Percentiles rank a stretch among this genome's conserved stretches.
phyloP scores from a whole-genome alignment of 495 filamentous ascomycete species.

The Poronia punctata region DNA sequence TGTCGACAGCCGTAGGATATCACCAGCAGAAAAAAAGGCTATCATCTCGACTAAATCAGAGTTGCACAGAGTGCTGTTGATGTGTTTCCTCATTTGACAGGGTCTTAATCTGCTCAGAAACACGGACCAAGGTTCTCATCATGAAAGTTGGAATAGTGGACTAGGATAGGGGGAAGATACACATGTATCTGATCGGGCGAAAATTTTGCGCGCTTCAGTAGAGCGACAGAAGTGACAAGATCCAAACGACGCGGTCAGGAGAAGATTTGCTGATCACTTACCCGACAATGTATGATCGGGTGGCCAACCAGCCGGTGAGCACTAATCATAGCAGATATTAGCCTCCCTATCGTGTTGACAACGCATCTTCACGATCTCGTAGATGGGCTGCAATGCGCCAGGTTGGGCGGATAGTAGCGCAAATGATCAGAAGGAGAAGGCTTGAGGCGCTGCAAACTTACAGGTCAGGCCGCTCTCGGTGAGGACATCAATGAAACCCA shows the following conservation, averaged over 20 bases:
- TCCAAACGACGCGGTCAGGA: too few relatives aligned
- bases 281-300: constrained; percentile 91
- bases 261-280: constrained; percentile 41
- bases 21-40: not conserved
- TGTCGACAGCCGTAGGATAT: not conserved
- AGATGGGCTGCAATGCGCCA: constrained; percentile 7
- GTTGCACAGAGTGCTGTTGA: constrained; percentile 69
- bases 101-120: constrained; percentile 99
- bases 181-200: too few relatives aligned
- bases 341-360: constrained; percentile 27
- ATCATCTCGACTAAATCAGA: constrained; percentile 59
- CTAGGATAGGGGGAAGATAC: constrained; percentile 13
- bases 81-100: constrained; percentile 76
- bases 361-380: not conserved
- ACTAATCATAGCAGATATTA: constrained; percentile 48
- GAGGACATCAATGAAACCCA: constrained; percentile 94
- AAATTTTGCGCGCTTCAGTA: too few relatives aligned
- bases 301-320: constrained; percentile 84
- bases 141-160: constrained; percentile 34
- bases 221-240: too few relatives aligned
- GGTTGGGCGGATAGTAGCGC: constrained; percentile 10
- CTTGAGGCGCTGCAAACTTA: constrained; percentile 45
- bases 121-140: constrained; percentile 99
- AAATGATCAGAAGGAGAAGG: not conserved
- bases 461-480: constrained; percentile 79